Evolutionary conservation across 2,329 filamentous ascomycete species (phyloP).

Genomic region (Verticillium albo-atrum): DNA sequence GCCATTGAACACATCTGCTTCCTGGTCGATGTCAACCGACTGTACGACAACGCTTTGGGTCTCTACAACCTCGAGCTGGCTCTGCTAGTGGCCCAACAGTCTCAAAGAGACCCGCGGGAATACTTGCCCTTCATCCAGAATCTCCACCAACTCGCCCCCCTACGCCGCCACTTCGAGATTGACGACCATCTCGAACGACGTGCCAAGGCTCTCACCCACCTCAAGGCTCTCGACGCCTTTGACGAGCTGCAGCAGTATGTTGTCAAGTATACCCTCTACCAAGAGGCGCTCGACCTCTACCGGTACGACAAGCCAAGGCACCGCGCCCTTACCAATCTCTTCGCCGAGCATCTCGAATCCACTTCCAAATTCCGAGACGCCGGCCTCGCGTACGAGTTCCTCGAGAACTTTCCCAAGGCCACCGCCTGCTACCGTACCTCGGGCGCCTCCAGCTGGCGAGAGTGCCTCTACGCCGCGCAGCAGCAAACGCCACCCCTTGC

Average conservation of each 20-base stretch:
- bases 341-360: conserved; percentile 72
- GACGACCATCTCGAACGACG: conserved; percentile 81
- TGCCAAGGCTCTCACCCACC: conserved; percentile 70
- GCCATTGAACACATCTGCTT: conserved; percentile 98
- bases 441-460: conserved; percentile 75
- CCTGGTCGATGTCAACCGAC: conserved; percentile 83
- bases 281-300: conserved; percentile 72
- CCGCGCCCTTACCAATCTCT: conserved; percentile 66
- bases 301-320: conserved; percentile 72
- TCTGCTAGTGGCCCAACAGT: conserved; percentile 88
- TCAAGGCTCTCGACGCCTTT: conserved; percentile 70
- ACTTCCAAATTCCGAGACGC: conserved; percentile 80
- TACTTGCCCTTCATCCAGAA: conserved; percentile 93
- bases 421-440: conserved; percentile 80
- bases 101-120: conserved; percentile 90
- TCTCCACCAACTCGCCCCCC: conserved; percentile 67
- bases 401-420: conserved; percentile 68
- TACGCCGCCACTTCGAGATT: conserved; percentile 75
- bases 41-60: conserved; percentile 87
- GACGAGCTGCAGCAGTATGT: conserved; percentile 76
- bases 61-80: conserved; percentile 90
- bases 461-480: conserved; percentile 77
- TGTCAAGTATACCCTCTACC: conserved; percentile 75
- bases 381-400: conserved; percentile 84
- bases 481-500: conserved; percentile 59